Conservation (phyloP, 2,329 filamentous ascomycete species). For the Triangularia setosa region DNA sequence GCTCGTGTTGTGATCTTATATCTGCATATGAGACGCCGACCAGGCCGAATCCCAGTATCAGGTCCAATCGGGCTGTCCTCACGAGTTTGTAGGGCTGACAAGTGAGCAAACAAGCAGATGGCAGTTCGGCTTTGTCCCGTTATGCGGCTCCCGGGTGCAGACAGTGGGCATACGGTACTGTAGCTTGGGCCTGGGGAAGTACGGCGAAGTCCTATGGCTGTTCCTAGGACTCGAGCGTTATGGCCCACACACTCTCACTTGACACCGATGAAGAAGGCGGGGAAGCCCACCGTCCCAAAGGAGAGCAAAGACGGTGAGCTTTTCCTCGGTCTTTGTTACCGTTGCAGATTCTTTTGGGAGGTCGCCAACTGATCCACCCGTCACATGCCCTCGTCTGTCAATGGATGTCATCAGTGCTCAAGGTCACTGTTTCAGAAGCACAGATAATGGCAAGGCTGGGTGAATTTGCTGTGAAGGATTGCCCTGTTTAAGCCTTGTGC, state of each 20-base stretch:
- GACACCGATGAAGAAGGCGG: constrained; percentile 6
- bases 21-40: not conserved
- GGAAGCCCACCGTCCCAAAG: constrained; percentile 8
- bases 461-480: not conserved
- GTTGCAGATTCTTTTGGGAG: constrained; percentile 7
- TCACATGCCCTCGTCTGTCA: not conserved
- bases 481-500: constrained; percentile 1
- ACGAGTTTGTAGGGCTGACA: not conserved
- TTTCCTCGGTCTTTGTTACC: not conserved
- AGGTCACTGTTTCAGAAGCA: not conserved
- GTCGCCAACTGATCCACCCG: constrained; percentile 10
- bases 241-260: constrained; percentile 10
- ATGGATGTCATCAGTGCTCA: not conserved
- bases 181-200: constrained; percentile 2
- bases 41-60: not conserved
- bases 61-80: not conserved
- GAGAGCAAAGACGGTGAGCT: not conserved
- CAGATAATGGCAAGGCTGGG: not conserved
- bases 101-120: not conserved
- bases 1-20: not conserved
- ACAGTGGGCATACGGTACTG: constrained; percentile 3
- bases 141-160: not conserved
- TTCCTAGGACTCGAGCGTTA: constrained; percentile 20
- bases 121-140: not conserved
- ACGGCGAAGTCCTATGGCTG: constrained; percentile 22